phyloP scores from a whole-genome alignment of 257 asterid genomes.

The Rhazya stricta region DNA sequence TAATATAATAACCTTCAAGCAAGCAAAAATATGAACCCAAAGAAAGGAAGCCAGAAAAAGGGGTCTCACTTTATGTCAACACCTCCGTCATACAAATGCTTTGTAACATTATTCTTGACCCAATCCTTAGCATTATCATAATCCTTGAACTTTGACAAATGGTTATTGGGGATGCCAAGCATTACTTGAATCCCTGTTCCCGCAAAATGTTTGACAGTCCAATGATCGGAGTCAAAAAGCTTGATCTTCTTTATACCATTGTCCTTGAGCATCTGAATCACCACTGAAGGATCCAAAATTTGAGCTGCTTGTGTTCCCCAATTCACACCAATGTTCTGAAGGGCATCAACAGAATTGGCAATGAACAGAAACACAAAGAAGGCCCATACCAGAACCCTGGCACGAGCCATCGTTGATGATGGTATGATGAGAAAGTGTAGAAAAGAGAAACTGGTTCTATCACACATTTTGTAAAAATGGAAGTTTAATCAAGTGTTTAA shows the following conservation, averaged over 20 bases:
- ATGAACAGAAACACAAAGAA: not conserved
- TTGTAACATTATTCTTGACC: slow-evolving; percentile 56
- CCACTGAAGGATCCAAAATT: slow-evolving; percentile 28
- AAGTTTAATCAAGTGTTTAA: too few relatives aligned
- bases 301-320: slow-evolving; percentile 83
- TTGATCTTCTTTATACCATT: slow-evolving; percentile 50
- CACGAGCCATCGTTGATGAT: slow-evolving; percentile 11
- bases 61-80: slow-evolving; percentile 51
- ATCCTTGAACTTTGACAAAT: slow-evolving; percentile 26
- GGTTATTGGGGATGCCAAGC: slow-evolving; percentile 76
- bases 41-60: not conserved
- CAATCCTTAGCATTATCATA: slow-evolving; percentile 53
- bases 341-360: not conserved
- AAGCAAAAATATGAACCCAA: too few relatives aligned
- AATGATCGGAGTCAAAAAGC: slow-evolving; percentile 61
- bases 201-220: slow-evolving; percentile 49
- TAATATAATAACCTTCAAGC: too few relatives aligned
- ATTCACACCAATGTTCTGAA: slow-evolving; percentile 56
- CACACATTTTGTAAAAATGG: not conserved
- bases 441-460: not conserved
- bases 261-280: slow-evolving; percentile 58
- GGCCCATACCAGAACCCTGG: slow-evolving; percentile 8
- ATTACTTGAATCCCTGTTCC: slow-evolving; percentile 72
- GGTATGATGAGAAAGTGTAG: not conserved
- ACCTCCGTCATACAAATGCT: slow-evolving; percentile 52